phyloP scores from a whole-genome alignment of 2,329 filamentous ascomycete species.

The Neofusicoccum ribis region DNA sequence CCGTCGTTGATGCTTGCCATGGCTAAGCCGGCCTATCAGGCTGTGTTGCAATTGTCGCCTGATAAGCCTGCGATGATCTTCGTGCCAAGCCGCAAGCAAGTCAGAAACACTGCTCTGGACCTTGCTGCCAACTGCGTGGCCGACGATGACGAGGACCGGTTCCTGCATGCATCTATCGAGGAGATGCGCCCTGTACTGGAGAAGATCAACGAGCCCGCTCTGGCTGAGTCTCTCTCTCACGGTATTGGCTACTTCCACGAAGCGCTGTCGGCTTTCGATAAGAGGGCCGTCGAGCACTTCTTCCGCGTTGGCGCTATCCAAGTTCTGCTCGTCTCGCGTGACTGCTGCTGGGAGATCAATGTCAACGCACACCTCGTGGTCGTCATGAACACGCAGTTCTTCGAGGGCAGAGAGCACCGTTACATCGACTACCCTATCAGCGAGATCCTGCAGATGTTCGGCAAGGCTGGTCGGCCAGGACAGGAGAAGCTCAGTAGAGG shows the following conservation, averaged over 20 bases:
- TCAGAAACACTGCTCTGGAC: constrained; percentile 81
- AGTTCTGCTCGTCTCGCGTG: constrained; percentile 76
- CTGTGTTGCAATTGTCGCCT: constrained; percentile 82
- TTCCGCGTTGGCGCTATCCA: constrained; percentile 89
- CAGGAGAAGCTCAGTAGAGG: constrained; percentile 81
- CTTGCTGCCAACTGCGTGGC: constrained; percentile 82
- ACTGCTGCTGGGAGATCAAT: constrained; percentile 95
- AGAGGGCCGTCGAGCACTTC: constrained; percentile 88
- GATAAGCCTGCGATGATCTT: constrained; percentile 91
- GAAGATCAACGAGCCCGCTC: constrained; percentile 78
- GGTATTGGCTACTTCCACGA: constrained; percentile 98
- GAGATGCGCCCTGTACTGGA: constrained; percentile 81
- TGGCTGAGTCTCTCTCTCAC: constrained; percentile 87
- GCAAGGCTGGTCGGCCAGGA: constrained; percentile 78
- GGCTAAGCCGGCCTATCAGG: constrained; percentile 89
- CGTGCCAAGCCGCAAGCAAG: constrained; percentile 91
- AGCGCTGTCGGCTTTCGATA: constrained; percentile 83
- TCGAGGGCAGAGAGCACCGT: constrained; percentile 92
- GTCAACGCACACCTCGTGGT: constrained; percentile 86
- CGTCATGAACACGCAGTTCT: constrained; percentile 97
- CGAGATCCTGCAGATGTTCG: constrained; percentile 97
- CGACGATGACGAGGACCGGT: constrained; percentile 90
- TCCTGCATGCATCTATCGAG: constrained; percentile 79
- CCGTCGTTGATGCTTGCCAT: constrained; percentile 98
- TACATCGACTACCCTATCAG: constrained; percentile 95